Evolutionary conservation across 306 rosid genomes (phyloP).

Genomic region (Sindora glabra): DNA sequence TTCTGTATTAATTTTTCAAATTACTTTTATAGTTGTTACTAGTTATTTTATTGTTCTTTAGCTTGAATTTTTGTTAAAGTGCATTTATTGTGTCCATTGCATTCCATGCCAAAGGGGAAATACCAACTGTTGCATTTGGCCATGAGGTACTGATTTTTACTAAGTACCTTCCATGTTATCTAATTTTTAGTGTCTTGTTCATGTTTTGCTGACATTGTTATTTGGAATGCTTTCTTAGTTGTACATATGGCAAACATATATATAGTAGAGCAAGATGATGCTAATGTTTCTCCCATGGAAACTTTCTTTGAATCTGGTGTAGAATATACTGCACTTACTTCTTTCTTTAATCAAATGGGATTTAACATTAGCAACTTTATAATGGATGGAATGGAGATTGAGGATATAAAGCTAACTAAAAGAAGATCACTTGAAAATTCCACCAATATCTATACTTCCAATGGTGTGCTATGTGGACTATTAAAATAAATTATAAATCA

Average conservation of each 20-base stretch:
- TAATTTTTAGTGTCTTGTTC: not conserved
- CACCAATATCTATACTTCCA: slow-evolving; percentile 25
- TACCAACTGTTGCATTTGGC: slow-evolving; percentile 93
- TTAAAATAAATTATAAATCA: slow-evolving; percentile 26
- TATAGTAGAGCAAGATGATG: slow-evolving; percentile 61
- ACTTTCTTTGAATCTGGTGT: slow-evolving; percentile 23
- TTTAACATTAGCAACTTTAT: slow-evolving; percentile 20
- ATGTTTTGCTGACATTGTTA: not conserved
- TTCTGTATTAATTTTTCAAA: not conserved
- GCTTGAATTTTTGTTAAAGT: not conserved
- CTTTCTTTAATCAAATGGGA: slow-evolving; percentile 35
- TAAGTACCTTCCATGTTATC: slow-evolving; percentile 12
- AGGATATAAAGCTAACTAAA: slow-evolving; percentile 27
- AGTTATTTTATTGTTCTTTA: not conserved
- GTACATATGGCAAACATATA: slow-evolving; percentile 81
- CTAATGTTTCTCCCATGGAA: slow-evolving; percentile 67
- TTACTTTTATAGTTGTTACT: slow-evolving; percentile 9
- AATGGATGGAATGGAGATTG: slow-evolving; percentile 40
- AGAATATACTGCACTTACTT: slow-evolving; percentile 15
- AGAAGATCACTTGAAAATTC: slow-evolving; percentile 30
- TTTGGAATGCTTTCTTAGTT: slow-evolving; percentile 42
- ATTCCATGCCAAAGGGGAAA: slow-evolving; percentile 90
- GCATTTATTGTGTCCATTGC: slow-evolving; percentile 78
- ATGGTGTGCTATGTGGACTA: slow-evolving; percentile 25
- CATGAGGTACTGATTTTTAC: slow-evolving; percentile 64